Percentiles rank a stretch among this genome's conserved stretches.
Conservation (phyloP, 2,329 filamentous ascomycete species). For the Aspergillus fischeri region DNA sequence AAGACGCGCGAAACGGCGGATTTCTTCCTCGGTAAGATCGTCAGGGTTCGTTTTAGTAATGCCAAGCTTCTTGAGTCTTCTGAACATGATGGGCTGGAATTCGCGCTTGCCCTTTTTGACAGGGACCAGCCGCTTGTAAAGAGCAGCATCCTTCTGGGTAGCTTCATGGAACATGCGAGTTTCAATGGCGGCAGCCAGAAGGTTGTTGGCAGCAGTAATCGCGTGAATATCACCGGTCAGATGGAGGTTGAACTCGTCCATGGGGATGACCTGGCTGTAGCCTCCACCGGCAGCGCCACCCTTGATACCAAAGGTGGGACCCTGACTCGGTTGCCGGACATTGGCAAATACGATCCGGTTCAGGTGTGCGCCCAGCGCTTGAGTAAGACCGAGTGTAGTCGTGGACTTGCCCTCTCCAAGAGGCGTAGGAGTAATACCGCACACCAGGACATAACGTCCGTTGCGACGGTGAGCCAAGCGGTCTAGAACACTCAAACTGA, state of each 20-base stretch:
- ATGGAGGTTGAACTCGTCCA: constrained; percentile 99
- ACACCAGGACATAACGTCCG: constrained; percentile 87
- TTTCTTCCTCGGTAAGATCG: constrained; percentile 85
- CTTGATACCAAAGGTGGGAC: constrained; percentile 98
- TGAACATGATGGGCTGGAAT: constrained; percentile 88
- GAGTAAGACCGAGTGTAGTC: constrained; percentile 90
- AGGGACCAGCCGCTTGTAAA: constrained; percentile 85
- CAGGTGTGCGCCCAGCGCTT: constrained; percentile 85
- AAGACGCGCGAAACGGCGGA: constrained; percentile 79
- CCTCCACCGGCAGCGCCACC: constrained; percentile 94
- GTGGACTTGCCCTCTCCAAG: constrained; percentile 98
- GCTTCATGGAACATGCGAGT: constrained; percentile 98
- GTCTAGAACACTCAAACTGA: constrained; percentile 76
- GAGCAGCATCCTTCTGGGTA: constrained; percentile 82
- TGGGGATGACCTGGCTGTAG: constrained; percentile 98
- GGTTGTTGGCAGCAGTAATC: constrained; percentile 93
- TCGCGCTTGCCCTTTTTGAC: constrained; percentile 82
- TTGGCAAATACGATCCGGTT: constrained; percentile 90
- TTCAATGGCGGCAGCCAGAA: constrained; percentile 92
- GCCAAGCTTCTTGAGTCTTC: constrained; percentile 88
- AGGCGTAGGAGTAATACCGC: constrained; percentile 93
- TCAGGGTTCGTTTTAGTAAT: constrained; percentile 94
- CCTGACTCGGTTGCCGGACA: constrained; percentile 93
- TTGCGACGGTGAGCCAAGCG: constrained; percentile 82
- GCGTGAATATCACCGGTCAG: constrained; percentile 97